Evolutionary conservation across 83 land plant genomes (phyloP).

Genomic region (Picea mariana): DNA sequence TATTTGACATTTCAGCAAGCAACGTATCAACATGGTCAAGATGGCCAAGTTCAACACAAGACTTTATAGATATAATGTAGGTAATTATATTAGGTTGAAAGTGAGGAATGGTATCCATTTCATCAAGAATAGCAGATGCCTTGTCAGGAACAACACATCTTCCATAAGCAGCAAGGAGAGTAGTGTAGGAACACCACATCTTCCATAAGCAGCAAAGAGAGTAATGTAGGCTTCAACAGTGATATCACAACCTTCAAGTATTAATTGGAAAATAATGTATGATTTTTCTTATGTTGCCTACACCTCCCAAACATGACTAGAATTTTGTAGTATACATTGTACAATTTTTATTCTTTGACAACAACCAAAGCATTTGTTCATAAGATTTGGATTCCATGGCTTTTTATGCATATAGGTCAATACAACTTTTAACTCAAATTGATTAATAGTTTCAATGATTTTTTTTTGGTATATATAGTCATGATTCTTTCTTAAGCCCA

Average conservation of each 20-base stretch:
- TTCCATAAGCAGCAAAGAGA: constrained; percentile 71
- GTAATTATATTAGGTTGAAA: constrained; percentile 91
- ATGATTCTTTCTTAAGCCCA: no score
- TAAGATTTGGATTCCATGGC: no score
- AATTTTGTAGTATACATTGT: constrained; percentile 80
- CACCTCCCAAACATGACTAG: constrained; percentile 79
- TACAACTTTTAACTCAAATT: no score
- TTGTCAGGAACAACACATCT: constrained; percentile 57
- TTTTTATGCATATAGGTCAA: no score
- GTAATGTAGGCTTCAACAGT: constrained; percentile 76
- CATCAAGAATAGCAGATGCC: constrained; percentile 56
- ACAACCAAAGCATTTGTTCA: no score
- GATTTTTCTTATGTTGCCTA: constrained; percentile 65
- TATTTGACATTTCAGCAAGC: constrained; percentile 64
- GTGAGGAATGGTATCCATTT: constrained; percentile 63
- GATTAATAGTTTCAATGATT: no score
- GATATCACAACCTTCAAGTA: constrained; percentile 60
- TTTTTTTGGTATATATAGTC: no score
- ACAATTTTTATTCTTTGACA: no score
- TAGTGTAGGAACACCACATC: constrained; percentile 56
- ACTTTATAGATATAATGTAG: constrained; percentile 73
- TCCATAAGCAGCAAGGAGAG: constrained; percentile 77
- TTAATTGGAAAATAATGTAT: constrained; percentile 48
- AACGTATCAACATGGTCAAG: constrained; percentile 58
- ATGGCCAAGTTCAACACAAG: constrained; percentile 64